phyloP scores from a whole-genome alignment of 2,329 filamentous ascomycete species.

The Diaporthe aspalathi region DNA sequence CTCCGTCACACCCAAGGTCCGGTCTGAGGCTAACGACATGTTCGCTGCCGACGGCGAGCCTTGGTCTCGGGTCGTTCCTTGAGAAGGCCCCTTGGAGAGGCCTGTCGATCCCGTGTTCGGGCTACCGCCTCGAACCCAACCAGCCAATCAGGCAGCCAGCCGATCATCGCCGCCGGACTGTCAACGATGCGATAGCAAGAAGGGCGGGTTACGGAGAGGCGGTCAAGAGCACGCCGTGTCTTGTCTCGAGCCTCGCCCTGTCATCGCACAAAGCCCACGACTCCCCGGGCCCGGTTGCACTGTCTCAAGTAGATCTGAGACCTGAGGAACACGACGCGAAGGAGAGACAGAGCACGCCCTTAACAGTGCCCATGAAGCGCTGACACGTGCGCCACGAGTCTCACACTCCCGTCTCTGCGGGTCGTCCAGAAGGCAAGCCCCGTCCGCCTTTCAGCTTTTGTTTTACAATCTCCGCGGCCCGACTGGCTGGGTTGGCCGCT shows the following conservation, averaged over 20 bases:
- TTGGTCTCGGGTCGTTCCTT: slow-evolving; percentile 10
- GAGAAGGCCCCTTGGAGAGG: neutral
- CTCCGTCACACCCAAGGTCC: slow-evolving; percentile 1
- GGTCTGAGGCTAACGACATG: slow-evolving; percentile 20
- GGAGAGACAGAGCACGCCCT: slow-evolving; percentile 3
- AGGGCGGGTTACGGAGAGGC: slow-evolving; percentile 11
- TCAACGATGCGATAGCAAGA: neutral
- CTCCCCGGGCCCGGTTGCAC: neutral
- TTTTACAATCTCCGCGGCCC: slow-evolving; percentile 31
- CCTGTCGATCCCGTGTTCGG: slow-evolving; percentile 13
- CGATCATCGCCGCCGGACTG: slow-evolving; percentile 18
- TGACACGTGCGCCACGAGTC: slow-evolving; percentile 34
- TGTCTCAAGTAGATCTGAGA: slow-evolving; percentile 38
- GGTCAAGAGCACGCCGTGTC: slow-evolving; percentile 32
- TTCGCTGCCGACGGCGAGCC: slow-evolving; percentile 11
- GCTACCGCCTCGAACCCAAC: slow-evolving; percentile 20
- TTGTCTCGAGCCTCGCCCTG: slow-evolving; percentile 18
- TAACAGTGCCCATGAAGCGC: slow-evolving; percentile 19
- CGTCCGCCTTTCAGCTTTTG: slow-evolving; percentile 21
- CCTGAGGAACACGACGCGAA: slow-evolving; percentile 1
- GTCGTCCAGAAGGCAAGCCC: slow-evolving; percentile 24
- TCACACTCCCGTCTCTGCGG: slow-evolving; percentile 23
- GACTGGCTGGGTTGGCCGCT: slow-evolving; percentile 16
- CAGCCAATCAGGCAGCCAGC: slow-evolving; percentile 24
- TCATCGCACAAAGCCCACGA: slow-evolving; percentile 18